A percentile compares a stretch with the other conserved stretches of the same genome.
Evolutionary conservation across 2,329 filamentous ascomycete species (phyloP).

Genomic region (Reticulascus tulasneorum): DNA sequence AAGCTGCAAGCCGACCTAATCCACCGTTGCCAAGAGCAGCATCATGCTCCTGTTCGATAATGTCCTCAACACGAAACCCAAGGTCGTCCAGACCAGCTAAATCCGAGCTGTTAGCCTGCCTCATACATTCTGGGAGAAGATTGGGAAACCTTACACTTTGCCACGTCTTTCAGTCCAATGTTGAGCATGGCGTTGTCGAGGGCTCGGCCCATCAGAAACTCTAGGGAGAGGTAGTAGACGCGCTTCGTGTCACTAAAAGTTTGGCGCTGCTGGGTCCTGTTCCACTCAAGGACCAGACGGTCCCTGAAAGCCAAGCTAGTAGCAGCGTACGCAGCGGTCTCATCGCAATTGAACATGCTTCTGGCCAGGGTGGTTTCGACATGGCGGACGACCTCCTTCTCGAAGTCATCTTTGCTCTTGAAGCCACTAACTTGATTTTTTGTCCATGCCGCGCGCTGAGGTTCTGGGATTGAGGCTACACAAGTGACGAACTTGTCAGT

Average conservation of each 20-base stretch:
- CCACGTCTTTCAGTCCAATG: slow-evolving; percentile 79
- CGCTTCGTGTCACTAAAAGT: slow-evolving; percentile 88
- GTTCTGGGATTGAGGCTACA: slow-evolving; percentile 75
- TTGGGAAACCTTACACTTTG: slow-evolving; percentile 68
- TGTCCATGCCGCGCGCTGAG: slow-evolving; percentile 77
- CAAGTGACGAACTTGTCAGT: not conserved
- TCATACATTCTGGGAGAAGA: no score
- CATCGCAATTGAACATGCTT: slow-evolving; percentile 97
- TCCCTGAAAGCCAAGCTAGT: slow-evolving; percentile 91
- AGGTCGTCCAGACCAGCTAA: slow-evolving; percentile 80
- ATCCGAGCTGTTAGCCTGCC: slow-evolving; percentile 14
- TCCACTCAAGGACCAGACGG: slow-evolving; percentile 91
- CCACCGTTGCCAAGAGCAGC: slow-evolving; percentile 95
- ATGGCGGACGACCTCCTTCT: slow-evolving; percentile 84
- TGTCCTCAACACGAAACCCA: slow-evolving; percentile 94
- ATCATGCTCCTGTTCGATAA: slow-evolving; percentile 92
- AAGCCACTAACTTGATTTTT: slow-evolving; percentile 64
- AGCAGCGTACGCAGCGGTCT: slow-evolving; percentile 86
- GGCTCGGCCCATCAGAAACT: slow-evolving; percentile 95
- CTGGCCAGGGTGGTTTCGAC: slow-evolving; percentile 95
- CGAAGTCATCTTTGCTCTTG: slow-evolving; percentile 75
- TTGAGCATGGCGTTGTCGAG: slow-evolving; percentile 99
- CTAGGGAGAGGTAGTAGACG: slow-evolving; percentile 93
- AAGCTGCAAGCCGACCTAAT: slow-evolving; percentile 88
- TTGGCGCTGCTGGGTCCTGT: slow-evolving; percentile 94